phyloP scores from a whole-genome alignment of 78 protist species.

The Blattamonas nauphoetae region DNA sequence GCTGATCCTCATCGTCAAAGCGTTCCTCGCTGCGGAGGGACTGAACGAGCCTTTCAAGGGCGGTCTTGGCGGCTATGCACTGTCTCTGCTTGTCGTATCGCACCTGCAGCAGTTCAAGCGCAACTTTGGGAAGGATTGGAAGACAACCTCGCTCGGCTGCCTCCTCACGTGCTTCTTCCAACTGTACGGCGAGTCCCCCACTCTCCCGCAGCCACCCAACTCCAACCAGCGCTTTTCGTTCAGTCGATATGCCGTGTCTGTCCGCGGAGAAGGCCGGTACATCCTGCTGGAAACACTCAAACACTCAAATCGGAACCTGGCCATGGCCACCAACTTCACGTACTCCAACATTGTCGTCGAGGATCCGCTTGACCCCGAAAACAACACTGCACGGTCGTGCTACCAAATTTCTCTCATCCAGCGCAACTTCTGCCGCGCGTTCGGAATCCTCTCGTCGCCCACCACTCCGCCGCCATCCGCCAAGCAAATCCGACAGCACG shows the following conservation, averaged over 20 bases:
- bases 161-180: constrained; percentile 36
- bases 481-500: no score
- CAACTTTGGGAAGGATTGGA: neutral
- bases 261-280: constrained; percentile 8
- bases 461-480: no score
- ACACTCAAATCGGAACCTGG: neutral
- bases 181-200: constrained; percentile 30
- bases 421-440: constrained; percentile 8
- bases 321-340: neutral
- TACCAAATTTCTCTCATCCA: neutral
- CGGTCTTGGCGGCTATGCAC: constrained; percentile 57
- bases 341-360: neutral
- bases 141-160: constrained; percentile 24
- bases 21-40: constrained; percentile 38
- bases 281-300: neutral
- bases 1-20: constrained; percentile 47
- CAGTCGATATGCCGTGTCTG: neutral
- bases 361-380: neutral
- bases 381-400: neutral
- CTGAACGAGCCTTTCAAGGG: constrained; percentile 65
- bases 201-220: neutral
- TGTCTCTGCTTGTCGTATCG: constrained; percentile 35
- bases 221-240: constrained; percentile 11
- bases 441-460: neutral
- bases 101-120: constrained; percentile 40